Base-by-base conservation (phyloP, 225 moss, liverwort and hornwort species). In the Pseudisothecium myosuroides region DNA sequence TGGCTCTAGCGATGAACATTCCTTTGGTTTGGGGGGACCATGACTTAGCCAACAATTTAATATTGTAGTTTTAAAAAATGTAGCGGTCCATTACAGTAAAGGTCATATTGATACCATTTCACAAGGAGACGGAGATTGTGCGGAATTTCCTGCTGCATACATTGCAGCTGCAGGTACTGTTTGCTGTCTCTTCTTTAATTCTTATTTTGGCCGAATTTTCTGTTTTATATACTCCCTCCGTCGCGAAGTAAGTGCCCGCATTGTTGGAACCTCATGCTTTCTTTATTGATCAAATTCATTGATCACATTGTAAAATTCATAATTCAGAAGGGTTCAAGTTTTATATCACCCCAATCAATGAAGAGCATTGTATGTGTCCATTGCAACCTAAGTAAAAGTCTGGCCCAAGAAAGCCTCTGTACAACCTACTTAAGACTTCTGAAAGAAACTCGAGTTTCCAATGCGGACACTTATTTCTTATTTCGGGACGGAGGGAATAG, bases 61-160 rank as follows among this genome's bases (percentile, higher is more conserved):
- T n/a, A n/a, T n/a, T n/a, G n/a, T n/a, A n/a, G n/a, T n/a, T n/a
- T n/a, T n/a, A n/a, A n/a, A n/a, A n/a, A n/a, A n/a, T n/a, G n/a
- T n/a, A n/a, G n/a, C n/a, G n/a, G n/a, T n/a, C n/a, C n/a, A n/a
- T n/a, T n/a, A n/a, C n/a, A n/a, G n/a, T n/a, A n/a, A n/a, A n/a
- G n/a, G n/a, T n/a, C n/a, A n/a, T n/a, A n/a, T n/a, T n/a, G n/a
- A n/a, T n/a, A n/a, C n/a, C n/a, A n/a, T n/a, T n/a, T n/a, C n/a
- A n/a, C n/a, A n/a, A n/a, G n/a, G 97, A 98, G 85, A 90, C 91
- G 26, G 96, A 97, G 59, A 97, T 98, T 31, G 97, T 98, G 49
- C 91, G 95, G 39, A 95, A 95, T 54, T 98, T 98, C 81, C 88
- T 98, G 47, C 92, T 96, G 21, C 95, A 98, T 72, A 97, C 96